Conservation (phyloP, 495 filamentous ascomycete genomes). For the Neurospora tetrasperma region DNA sequence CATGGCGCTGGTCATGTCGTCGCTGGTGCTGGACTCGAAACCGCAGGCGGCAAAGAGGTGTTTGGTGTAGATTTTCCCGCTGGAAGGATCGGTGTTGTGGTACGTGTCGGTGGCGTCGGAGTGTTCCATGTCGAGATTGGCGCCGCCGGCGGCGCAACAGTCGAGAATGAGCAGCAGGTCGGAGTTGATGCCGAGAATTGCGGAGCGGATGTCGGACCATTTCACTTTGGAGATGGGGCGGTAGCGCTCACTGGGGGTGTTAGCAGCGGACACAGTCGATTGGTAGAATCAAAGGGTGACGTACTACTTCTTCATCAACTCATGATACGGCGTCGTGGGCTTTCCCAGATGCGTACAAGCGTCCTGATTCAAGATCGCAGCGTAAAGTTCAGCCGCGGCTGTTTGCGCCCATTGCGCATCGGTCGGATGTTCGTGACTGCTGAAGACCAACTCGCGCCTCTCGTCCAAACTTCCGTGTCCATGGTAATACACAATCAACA, state of each 20-base stretch:
- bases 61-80: conserved; percentile 16
- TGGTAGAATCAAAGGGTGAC: neutral
- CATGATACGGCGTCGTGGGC: conserved; percentile 1
- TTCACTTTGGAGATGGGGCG: conserved; percentile 19
- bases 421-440: conserved; percentile 26
- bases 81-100: conserved; percentile 5
- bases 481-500: conserved; percentile 26
- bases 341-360: conserved; percentile 7
- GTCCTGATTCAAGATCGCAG: conserved; percentile 14
- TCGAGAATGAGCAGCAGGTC: conserved; percentile 26
- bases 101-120: neutral
- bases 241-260: conserved; percentile 20
- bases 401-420: conserved; percentile 19
- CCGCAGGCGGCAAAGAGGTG: conserved; percentile 27
- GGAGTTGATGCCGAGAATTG: conserved; percentile 17
- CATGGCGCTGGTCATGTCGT: conserved; percentile 27
- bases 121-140: conserved; percentile 9
- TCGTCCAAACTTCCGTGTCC: conserved; percentile 24
- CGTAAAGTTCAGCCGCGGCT: conserved; percentile 25
- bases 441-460: conserved; percentile 25
- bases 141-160: conserved; percentile 27
- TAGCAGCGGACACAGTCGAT: neutral
- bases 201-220: conserved; percentile 19
- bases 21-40: conserved; percentile 25
- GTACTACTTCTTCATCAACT: conserved; percentile 25